phyloP scores from a whole-genome alignment of 2,329 filamentous ascomycete genomes.

The Penicillium vulpinum region DNA sequence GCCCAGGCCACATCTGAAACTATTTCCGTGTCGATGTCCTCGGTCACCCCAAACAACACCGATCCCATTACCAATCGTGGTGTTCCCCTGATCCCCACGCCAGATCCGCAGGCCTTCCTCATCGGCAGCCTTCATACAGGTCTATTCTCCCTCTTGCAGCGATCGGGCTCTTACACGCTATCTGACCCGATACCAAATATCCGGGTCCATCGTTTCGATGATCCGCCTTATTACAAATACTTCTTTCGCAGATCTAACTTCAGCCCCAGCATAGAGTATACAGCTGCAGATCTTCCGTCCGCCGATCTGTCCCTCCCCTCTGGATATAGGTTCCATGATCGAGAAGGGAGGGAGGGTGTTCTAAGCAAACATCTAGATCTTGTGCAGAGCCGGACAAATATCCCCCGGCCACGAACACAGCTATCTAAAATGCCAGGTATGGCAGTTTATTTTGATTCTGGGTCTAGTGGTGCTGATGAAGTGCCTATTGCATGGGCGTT shows the following conservation, averaged over 20 bases:
- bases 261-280: neutral
- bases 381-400: constrained; percentile 41
- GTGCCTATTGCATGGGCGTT: constrained; percentile 45
- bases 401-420: constrained; percentile 38
- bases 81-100: constrained; percentile 27
- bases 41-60: neutral
- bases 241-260: constrained; percentile 31
- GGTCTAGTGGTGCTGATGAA: constrained; percentile 11
- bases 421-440: constrained; percentile 35
- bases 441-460: constrained; percentile 35
- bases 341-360: constrained; percentile 28
- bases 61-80: neutral
- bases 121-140: constrained; percentile 41
- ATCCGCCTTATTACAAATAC: constrained; percentile 40
- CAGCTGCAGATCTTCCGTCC: neutral
- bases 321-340: constrained; percentile 35
- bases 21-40: neutral
- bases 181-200: constrained; percentile 21
- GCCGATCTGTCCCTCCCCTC: constrained; percentile 23
- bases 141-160: constrained; percentile 31
- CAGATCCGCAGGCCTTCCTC: constrained; percentile 34
- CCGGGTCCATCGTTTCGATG: constrained; percentile 31
- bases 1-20: neutral
- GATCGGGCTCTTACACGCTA: constrained; percentile 17
- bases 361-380: constrained; percentile 35